Conservation (phyloP, 352 stramenopile species). For the Phytophthora macrochlamydospora region DNA sequence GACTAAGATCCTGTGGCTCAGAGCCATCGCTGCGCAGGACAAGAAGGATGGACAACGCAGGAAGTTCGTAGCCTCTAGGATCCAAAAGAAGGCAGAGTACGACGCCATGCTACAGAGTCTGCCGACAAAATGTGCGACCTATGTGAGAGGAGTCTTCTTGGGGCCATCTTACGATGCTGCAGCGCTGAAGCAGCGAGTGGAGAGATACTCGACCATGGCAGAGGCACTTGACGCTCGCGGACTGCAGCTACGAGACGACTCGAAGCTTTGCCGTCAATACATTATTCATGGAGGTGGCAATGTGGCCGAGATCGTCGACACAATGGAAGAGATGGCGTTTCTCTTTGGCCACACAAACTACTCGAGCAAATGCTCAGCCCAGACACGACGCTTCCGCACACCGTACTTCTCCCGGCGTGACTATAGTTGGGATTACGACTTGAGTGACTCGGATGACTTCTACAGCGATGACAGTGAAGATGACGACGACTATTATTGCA, state of each 20-base stretch:
- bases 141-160: not conserved
- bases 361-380: not conserved
- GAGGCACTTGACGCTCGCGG: constrained; percentile 7
- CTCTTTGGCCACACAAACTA: constrained; percentile 13
- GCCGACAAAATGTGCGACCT: constrained; percentile 3
- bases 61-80: not conserved
- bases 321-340: constrained; percentile 20
- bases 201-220: constrained; percentile 4
- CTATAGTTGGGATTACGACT: not conserved
- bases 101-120: constrained; percentile 8
- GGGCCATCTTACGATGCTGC: not conserved
- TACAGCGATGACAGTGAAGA: not conserved
- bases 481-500: not conserved
- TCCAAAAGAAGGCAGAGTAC: constrained; percentile 11
- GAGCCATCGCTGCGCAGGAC: not conserved
- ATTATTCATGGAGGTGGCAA: constrained; percentile 2
- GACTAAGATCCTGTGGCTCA: constrained; percentile 15
- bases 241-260: constrained; percentile 4
- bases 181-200: not conserved
- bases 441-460: not conserved
- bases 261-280: constrained; percentile 11
- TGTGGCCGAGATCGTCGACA: constrained; percentile 14
- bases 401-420: not conserved
- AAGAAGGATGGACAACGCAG: constrained; percentile 1
- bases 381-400: not conserved